Evolutionary conservation across 1,284 basidiomycete species (phyloP).

Genomic region (Rhodotorula glutinis): DNA sequence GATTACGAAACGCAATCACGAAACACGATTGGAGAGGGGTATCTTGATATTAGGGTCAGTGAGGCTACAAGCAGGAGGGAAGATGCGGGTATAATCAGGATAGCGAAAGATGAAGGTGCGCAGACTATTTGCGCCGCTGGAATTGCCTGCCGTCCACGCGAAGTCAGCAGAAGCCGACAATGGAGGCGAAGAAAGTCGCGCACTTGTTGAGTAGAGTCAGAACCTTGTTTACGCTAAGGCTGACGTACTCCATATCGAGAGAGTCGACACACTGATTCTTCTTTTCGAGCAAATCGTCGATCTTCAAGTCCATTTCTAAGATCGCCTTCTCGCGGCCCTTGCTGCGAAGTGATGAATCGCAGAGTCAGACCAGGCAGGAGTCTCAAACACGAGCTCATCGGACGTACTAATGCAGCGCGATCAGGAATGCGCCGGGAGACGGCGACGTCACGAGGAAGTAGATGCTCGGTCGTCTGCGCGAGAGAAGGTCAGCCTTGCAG

Average conservation of each 20-base stretch:
- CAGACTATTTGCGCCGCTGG: too few relatives aligned
- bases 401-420: conserved; percentile 79
- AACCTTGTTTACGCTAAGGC: conserved; percentile 93
- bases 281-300: conserved; percentile 97
- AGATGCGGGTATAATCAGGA: too few relatives aligned
- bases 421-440: conserved; percentile 96
- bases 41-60: too few relatives aligned
- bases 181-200: conserved; percentile 1
- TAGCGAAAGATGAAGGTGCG: too few relatives aligned
- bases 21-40: too few relatives aligned
- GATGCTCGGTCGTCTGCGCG: conserved; percentile 80
- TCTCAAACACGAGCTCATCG: too few relatives aligned
- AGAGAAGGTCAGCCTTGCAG: too few relatives aligned
- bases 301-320: conserved; percentile 97
- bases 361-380: too few relatives aligned
- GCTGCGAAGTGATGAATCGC: conserved; percentile 10
- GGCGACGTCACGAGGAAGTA: conserved; percentile 96
- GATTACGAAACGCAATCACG: too few relatives aligned
- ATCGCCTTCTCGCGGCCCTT: conserved; percentile 87
- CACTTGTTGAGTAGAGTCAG: conserved; percentile 57
- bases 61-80: too few relatives aligned
- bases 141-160: too few relatives aligned
- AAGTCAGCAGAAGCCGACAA: too few relatives aligned
- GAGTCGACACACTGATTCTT: conserved; percentile 29
- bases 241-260: conserved; percentile 56